A percentile compares a stretch with the other conserved stretches of the same genome.
These are phyloP conservation scores for Cucumis melo DNA, from an alignment of 306 rosid species.

Conservation along the genomic window DNA sequence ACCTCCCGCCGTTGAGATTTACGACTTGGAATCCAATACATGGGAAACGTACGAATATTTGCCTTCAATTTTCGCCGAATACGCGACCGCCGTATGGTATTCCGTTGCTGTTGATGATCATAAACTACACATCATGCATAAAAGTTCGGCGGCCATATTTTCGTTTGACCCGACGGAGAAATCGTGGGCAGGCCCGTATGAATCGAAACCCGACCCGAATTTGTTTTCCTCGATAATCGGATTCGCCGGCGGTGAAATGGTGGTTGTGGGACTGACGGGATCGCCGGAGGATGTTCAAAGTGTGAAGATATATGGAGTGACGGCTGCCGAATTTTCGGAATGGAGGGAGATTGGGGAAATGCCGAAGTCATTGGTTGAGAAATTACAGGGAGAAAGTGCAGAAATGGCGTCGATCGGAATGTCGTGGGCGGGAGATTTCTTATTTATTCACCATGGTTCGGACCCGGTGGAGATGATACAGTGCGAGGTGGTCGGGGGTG, in stretches of 20 bases:
- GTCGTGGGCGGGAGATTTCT: constrained; percentile 27
- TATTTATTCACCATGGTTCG: constrained; percentile 27
- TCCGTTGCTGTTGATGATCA: constrained; percentile 31
- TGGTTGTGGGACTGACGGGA: constrained; percentile 40
- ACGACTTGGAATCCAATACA: constrained; percentile 11
- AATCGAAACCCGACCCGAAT: constrained; percentile 18
- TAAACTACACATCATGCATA: constrained; percentile 36
- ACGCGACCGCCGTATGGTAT: constrained; percentile 40
- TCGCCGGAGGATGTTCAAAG: constrained; percentile 21
- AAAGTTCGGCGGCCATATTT: constrained; percentile 32
- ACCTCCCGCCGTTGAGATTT: constrained; percentile 50
- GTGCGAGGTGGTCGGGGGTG: constrained; percentile 28
- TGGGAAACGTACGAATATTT: constrained; percentile 40
- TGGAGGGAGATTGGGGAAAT: constrained; percentile 39
- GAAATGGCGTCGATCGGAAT: constrained; percentile 26
- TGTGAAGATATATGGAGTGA: constrained; percentile 41
- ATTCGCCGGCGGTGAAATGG: constrained; percentile 10
- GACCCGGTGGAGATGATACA: constrained; percentile 25
- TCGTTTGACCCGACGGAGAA: constrained; percentile 23
- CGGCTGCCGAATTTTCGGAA: constrained; percentile 23
- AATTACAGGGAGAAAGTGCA: constrained; percentile 26
- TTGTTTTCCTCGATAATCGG: constrained; percentile 22
- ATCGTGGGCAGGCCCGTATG: constrained; percentile 50
- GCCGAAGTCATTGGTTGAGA: constrained; percentile 44
- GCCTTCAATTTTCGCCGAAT: constrained; percentile 35